A percentile compares a stretch with the other conserved stretches of the same genome.
phyloP scores from a whole-genome alignment of 306 rosid genomes.

The Prunus salicina region DNA sequence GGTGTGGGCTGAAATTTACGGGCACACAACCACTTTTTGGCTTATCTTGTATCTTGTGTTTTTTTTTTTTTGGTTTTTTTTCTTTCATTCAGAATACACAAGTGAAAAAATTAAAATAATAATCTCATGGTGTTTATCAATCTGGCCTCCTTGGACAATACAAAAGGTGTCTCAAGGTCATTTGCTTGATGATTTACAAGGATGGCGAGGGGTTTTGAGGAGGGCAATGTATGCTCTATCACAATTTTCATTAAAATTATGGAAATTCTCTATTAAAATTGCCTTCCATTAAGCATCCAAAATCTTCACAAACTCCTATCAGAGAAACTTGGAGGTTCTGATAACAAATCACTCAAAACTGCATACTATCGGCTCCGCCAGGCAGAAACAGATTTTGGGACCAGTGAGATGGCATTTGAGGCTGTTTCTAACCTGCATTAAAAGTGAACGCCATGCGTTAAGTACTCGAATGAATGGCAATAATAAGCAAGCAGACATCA shows the following conservation, averaged over 20 bases:
- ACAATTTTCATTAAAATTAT: too few species aligned
- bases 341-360: background rate
- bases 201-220: too few species aligned
- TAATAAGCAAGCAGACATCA: background rate
- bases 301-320: background rate
- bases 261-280: too few species aligned
- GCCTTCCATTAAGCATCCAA: background rate
- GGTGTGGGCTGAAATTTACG: background rate
- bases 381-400: conserved; percentile 76
- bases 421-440: conserved; percentile 70
- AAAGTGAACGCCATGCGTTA: background rate
- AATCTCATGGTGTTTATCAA: too few species aligned
- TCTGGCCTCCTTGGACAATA: background rate
- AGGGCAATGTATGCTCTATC: background rate
- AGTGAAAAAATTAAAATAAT: too few species aligned
- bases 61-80: too few species aligned
- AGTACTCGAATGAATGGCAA: background rate
- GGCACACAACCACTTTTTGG: background rate
- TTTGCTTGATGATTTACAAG: too few species aligned
- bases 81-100: too few species aligned
- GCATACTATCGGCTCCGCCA: conserved; percentile 63
- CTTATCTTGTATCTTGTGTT: background rate
- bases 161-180: background rate
- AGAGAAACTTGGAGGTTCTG: background rate
- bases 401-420: conserved; percentile 74